Percentiles rank a stretch among this genome's conserved stretches.
phyloP scores from a whole-genome alignment of 2,329 filamentous ascomycete genomes.

The Aureobasidium leucospermi region DNA sequence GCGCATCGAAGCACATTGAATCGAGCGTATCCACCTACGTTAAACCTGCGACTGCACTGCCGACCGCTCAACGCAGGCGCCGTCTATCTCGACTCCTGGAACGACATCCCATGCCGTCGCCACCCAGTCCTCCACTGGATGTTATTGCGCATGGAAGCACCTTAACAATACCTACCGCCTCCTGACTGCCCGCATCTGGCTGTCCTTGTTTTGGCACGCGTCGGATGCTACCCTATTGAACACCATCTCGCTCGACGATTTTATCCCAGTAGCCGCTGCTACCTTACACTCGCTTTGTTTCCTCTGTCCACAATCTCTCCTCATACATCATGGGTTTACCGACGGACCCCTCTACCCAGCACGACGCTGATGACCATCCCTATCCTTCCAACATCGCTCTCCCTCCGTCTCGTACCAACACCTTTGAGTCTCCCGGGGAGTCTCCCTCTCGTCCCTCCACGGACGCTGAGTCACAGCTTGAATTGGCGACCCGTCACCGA shows the following conservation, averaged over 20 bases:
- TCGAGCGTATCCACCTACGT: not conserved
- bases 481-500: slow-evolving; percentile 1
- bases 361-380: slow-evolving; percentile 10
- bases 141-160: not conserved
- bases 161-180: not conserved
- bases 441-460: not conserved
- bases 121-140: not conserved
- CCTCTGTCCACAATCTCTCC: not conserved
- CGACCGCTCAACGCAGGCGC: slow-evolving; percentile 3
- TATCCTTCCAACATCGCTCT: slow-evolving; percentile 9
- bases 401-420: slow-evolving; percentile 10
- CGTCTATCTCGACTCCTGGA: not conserved
- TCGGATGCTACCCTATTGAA: not conserved
- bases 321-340: slow-evolving; percentile 8
- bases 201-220: not conserved
- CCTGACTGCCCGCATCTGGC: not conserved
- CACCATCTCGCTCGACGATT: not conserved
- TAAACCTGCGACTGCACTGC: not conserved
- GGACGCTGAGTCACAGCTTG: slow-evolving; percentile 5
- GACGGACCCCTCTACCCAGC: slow-evolving; percentile 1
- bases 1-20: not conserved
- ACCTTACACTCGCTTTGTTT: slow-evolving; percentile 11
- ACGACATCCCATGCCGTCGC: slow-evolving; percentile 11
- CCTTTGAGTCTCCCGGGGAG: not conserved
- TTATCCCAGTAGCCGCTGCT: slow-evolving; percentile 2